A percentile compares a stretch with the other conserved stretches of the same genome.
These are phyloP conservation scores for Chrysoporthe deuterocubensis DNA, from an alignment of 2,329 filamentous ascomycete genomes.

Conservation along the genomic window DNA sequence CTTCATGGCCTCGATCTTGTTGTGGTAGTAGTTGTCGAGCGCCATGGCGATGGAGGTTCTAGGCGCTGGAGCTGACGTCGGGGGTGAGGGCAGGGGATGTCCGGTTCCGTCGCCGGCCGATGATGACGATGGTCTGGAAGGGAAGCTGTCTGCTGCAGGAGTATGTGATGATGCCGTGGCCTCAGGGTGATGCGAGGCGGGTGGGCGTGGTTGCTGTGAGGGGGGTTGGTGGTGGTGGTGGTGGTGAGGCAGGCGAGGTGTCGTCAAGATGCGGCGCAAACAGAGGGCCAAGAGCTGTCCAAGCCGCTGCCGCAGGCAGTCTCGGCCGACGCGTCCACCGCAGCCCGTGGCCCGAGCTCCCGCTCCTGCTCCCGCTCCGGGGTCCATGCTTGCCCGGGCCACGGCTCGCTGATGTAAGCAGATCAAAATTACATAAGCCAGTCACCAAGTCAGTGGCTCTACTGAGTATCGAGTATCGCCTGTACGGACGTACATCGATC, in stretches of 20 bases:
- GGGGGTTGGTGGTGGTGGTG: neutral
- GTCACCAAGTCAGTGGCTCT: neutral
- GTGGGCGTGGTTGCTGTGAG: constrained; percentile 1
- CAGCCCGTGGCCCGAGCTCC: constrained; percentile 26
- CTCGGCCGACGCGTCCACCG: constrained; percentile 26
- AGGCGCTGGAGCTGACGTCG: constrained; percentile 25
- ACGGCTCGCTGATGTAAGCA: constrained; percentile 23
- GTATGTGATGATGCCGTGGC: neutral
- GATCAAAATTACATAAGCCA: neutral
- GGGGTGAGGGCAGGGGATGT: neutral
- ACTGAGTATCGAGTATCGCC: too few species aligned
- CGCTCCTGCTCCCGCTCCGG: neutral
- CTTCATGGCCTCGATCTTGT: constrained; percentile 99
- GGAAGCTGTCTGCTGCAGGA: neutral
- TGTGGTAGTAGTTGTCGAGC: constrained; percentile 98
- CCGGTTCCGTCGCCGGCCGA: constrained; percentile 2
- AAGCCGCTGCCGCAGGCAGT: constrained; percentile 30
- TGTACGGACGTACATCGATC: too few species aligned
- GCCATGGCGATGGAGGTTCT: constrained; percentile 70
- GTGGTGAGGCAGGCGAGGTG: constrained; percentile 24
- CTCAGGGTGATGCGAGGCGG: neutral
- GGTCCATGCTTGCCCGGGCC: constrained; percentile 14
- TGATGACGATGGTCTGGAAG: neutral
- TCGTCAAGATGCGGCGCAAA: constrained; percentile 29
- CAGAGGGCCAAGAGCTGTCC: constrained; percentile 26